Conservation (phyloP, 306 rosid species). For the Vigna angularis region DNA sequence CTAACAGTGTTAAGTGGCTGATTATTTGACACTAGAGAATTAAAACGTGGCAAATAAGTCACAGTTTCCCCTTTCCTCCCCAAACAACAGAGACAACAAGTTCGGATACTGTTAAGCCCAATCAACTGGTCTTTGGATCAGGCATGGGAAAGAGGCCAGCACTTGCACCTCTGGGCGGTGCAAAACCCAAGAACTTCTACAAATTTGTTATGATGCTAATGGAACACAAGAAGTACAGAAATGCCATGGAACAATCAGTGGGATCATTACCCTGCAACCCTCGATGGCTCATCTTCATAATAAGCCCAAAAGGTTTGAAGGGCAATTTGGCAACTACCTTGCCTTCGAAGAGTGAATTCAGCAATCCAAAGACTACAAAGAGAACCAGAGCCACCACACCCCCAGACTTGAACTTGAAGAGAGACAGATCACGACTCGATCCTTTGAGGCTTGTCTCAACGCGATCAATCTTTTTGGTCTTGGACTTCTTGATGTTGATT, state of each 20-base stretch:
- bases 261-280: slow-evolving; percentile 88
- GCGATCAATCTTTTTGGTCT: slow-evolving; percentile 96
- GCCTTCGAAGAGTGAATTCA: slow-evolving; percentile 93
- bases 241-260: slow-evolving; percentile 97
- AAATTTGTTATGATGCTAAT: slow-evolving; percentile 92
- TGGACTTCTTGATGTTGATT: slow-evolving; percentile 75
- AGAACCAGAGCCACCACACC: slow-evolving; percentile 98
- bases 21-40: too few species aligned
- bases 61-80: too few species aligned
- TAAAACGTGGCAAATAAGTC: too few species aligned
- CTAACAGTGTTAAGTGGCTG: too few species aligned
- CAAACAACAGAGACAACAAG: slow-evolving; percentile 12
- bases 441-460: slow-evolving; percentile 97
- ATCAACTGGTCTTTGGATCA: slow-evolving; percentile 91
- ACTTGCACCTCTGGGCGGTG: slow-evolving; percentile 91
- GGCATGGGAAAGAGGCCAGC: slow-evolving; percentile 94
- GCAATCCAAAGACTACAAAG: slow-evolving; percentile 89
- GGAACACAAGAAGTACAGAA: slow-evolving; percentile 91
- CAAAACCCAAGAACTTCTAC: slow-evolving; percentile 96
- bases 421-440: slow-evolving; percentile 90
- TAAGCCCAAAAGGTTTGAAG: slow-evolving; percentile 77
- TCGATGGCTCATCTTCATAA: slow-evolving; percentile 97
- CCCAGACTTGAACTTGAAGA: slow-evolving; percentile 97
- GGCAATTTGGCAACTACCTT: slow-evolving; percentile 91
- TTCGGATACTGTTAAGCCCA: slow-evolving; percentile 21